Conservation (phyloP, 2,329 filamentous ascomycete genomes). For the Diaporthe sp. region DNA sequence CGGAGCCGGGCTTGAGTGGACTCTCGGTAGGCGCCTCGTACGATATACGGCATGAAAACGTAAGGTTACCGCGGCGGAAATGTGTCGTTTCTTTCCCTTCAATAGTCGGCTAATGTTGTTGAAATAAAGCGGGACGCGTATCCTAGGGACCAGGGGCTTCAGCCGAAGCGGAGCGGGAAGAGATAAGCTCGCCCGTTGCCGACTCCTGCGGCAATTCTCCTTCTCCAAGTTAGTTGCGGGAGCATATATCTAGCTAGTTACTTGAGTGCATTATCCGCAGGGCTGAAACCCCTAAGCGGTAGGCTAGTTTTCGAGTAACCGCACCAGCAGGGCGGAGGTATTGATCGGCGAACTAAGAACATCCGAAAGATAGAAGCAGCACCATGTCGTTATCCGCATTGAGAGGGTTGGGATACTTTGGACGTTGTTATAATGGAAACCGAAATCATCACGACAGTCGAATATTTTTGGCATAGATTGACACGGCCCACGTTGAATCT, state of each 20-base stretch:
- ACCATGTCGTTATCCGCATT: not conserved
- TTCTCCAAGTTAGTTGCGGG: not conserved
- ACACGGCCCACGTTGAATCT: not conserved
- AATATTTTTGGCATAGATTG: not conserved
- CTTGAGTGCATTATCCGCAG: conserved; percentile 8
- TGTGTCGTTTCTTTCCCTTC: not conserved
- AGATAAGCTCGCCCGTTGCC: conserved; percentile 25
- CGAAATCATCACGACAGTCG: not conserved
- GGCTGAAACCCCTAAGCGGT: not conserved
- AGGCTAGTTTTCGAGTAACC: not conserved
- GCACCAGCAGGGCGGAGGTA: not conserved
- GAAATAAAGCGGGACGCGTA: not conserved
- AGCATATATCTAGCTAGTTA: not conserved
- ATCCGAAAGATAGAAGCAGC: conserved; percentile 1
- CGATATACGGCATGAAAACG: not conserved
- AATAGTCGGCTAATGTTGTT: not conserved
- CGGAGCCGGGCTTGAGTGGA: not conserved
- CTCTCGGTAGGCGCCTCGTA: not conserved
- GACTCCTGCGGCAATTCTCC: not conserved
- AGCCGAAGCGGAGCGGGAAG: conserved; percentile 3
- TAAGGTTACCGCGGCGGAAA: not conserved
- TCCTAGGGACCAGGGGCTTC: not conserved
- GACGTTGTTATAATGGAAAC: conserved; percentile 1
- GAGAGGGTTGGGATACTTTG: not conserved
- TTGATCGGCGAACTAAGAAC: not conserved